Evolutionary conservation across 2,329 filamentous ascomycete genomes (phyloP), one percentile per base, ranked within the genome.

Genomic region (Pseudogymnoascus sp.): DNA sequence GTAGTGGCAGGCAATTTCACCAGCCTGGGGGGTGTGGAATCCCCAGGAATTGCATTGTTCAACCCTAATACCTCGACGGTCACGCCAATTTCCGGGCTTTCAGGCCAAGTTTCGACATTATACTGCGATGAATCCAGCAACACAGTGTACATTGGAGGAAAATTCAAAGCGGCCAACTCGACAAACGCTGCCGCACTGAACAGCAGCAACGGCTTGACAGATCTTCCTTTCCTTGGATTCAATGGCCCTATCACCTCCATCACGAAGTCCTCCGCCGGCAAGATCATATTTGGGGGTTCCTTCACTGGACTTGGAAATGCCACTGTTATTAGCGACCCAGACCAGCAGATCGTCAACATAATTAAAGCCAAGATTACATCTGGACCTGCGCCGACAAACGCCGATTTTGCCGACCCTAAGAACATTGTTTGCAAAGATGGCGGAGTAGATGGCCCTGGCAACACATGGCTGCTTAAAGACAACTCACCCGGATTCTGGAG

Each of bases 1-100:
- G 82, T 97, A 55, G 81, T 99, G 13, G 94, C 89, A 60, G 94
- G 94, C 55, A 97, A 97, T 75, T 99, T 99, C 71, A 97, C 94
- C 30, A 95, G 90, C 71, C 76, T 99, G 63, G 89, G 86, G 61
- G 85, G 85, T 61, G 80, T 86, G 60, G 76, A 89, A 69, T 90
- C 91, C 2, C 84, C 84, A 59, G 89, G 89, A 45, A 83, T 95
- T 60, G 94, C 92, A 21, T 72, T 95, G 52, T 91, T 92, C 74
- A 83, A 96, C 71, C 83, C 89, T 3, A 82, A 83, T 64, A 86
- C 84, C 3, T 83, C 83, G 45, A 73, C 81, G 35, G 79, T 96
- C 57, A 87, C 83, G 1, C 80, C 90, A n/a, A 74, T 96, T 37
- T 74, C 82, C n/a, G 92, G 92, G 48, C 77, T 99, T 18, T 83